Evolutionary conservation across 2,329 filamentous ascomycete genomes (phyloP).

Genomic region (Sordariomycetes sp.): DNA sequence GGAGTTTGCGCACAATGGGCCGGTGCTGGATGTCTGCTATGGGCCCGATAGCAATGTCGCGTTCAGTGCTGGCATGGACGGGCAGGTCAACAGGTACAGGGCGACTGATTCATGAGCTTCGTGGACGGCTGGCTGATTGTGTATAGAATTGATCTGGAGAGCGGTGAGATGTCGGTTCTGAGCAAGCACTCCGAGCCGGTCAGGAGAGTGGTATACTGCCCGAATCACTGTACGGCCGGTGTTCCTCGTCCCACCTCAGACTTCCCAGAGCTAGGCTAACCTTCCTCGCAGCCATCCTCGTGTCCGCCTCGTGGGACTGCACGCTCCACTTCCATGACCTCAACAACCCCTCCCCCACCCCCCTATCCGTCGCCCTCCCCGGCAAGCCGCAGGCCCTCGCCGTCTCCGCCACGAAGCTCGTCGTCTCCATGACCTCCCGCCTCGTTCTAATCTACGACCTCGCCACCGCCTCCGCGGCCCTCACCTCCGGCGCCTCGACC

Average conservation of each 20-base stretch:
- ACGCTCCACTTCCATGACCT: slow-evolving; percentile 76
- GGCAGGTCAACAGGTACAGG: slow-evolving; percentile 62
- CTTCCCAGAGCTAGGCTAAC: neutral
- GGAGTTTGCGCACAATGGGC: slow-evolving; percentile 69
- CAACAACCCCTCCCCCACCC: slow-evolving; percentile 31
- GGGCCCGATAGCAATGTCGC: slow-evolving; percentile 71
- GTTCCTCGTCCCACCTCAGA: neutral
- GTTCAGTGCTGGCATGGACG: slow-evolving; percentile 78
- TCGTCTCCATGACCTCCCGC: slow-evolving; percentile 90
- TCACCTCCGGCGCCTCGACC: slow-evolving; percentile 30
- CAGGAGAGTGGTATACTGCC: slow-evolving; percentile 72
- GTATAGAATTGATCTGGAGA: slow-evolving; percentile 51
- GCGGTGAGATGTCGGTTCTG: slow-evolving; percentile 58
- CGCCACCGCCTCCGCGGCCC: slow-evolving; percentile 43
- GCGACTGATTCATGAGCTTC: slow-evolving; percentile 3
- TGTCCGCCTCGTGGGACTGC: slow-evolving; percentile 89
- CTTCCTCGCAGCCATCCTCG: slow-evolving; percentile 49
- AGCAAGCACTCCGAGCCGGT: slow-evolving; percentile 71
- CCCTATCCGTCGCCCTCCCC: slow-evolving; percentile 58
- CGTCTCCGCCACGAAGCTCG: slow-evolving; percentile 63
- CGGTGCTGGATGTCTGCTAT: slow-evolving; percentile 86
- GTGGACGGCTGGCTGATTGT: neutral
- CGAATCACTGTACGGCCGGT: slow-evolving; percentile 42
- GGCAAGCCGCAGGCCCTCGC: slow-evolving; percentile 85
- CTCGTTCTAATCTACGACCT: slow-evolving; percentile 94